Base-by-base conservation (phyloP, 257 asterid genomes). In the Nicotiana tabacum region DNA sequence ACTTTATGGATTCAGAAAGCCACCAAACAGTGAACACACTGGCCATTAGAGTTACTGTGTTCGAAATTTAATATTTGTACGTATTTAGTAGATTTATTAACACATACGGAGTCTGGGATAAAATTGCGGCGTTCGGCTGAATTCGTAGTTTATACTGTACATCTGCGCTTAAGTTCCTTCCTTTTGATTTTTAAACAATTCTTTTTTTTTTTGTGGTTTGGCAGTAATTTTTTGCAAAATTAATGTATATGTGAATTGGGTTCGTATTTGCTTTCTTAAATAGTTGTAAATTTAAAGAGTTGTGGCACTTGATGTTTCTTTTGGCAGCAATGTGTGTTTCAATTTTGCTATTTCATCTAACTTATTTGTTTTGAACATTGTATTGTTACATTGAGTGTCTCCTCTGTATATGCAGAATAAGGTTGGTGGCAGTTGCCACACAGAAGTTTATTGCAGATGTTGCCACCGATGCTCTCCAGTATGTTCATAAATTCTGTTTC, bases 371-470 rank as follows among this genome's bases (percentile, higher is more conserved):
- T 96, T 83, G 92, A 92, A 72, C 89, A 97, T 80, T 93, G 97
- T 66, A 96, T 93, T 92, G 91, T 90, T 83, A 92, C 97, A 90
- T 85, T 96, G 99, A 94, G 89, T 89, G 95, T 92, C 77, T 82
- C 84, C 89, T 77, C 65, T 68, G 76, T 88, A 87, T 32, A n/a
- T 87, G 91, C 88, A 96, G 99, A 90, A 90, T 93, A 69, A 91
- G 99, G 90, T 91, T 96, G 88, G 97, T 96, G 24, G 97, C 99
- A n/a, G 98, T 96, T 79, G 98, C 99, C 68, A 94, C 99, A 21
- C 99, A 96, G 93, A 96, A 94, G 84, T 96, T 96, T 68, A 93
- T 96, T n/a, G 91, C 99, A 39, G 98, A 96, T 53, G 97, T 96
- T 74, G 97, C 99, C 55, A 93, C 97, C 60, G 98, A 96, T 77